phyloP scores from a whole-genome alignment of 176 grass and related monocot species.

The Oryza officinalis region DNA sequence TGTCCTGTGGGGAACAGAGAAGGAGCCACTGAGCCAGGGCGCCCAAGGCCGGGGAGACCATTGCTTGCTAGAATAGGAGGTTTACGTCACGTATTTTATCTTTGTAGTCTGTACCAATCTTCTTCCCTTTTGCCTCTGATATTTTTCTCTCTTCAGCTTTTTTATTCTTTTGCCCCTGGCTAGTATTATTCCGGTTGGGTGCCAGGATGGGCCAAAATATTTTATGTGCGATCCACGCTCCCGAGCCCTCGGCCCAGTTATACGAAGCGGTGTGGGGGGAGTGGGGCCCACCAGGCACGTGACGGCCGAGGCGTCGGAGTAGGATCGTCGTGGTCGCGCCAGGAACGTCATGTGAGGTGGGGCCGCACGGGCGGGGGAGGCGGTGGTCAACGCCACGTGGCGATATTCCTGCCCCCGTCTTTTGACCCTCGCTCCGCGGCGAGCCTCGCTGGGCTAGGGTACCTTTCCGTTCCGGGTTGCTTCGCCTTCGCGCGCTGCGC shows the following conservation, averaged over 20 bases:
- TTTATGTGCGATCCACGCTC: conserved; percentile 2
- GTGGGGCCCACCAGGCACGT: neutral
- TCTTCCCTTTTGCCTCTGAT: neutral
- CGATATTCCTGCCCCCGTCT: conserved; percentile 1
- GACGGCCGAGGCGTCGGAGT: neutral
- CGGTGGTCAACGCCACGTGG: conserved; percentile 45
- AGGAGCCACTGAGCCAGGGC: neutral
- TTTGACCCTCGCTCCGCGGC: neutral
- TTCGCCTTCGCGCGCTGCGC: conserved; percentile 20
- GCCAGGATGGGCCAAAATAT: neutral
- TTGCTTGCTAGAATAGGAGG: conserved; percentile 40
- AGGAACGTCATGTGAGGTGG: neutral
- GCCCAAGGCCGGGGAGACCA: neutral
- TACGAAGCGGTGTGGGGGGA: neutral
- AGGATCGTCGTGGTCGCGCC: neutral
- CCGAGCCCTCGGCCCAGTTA: neutral
- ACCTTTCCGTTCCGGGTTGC: neutral
- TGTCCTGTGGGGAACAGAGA: conserved; percentile 5
- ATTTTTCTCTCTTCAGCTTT: neutral
- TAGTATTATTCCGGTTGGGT: neutral
- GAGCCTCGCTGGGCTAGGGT: neutral
- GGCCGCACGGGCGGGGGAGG: neutral
- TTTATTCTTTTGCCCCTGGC: neutral
- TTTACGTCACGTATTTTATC: neutral
- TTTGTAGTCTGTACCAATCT: neutral